Percentiles rank a stretch among this genome's conserved stretches.
Conservation (phyloP, 1,284 basidiomycete species). For the Cryptococcus sp. region DNA sequence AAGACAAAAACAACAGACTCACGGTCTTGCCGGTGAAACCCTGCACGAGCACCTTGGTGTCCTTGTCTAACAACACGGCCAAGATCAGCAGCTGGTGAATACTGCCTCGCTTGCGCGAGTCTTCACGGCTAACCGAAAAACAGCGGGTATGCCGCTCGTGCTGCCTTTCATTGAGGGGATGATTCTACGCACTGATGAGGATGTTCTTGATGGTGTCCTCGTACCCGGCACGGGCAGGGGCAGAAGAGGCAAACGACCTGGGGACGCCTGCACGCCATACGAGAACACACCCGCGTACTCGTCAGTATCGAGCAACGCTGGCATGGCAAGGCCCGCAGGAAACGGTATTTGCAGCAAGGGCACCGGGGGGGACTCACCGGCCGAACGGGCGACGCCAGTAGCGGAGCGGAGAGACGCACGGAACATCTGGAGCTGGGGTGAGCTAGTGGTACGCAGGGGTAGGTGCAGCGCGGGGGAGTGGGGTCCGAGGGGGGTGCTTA, state of each 20-base stretch:
- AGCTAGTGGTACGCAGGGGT: no score
- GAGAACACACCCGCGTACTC: not conserved
- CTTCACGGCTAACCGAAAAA: not conserved
- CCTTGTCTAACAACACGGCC: conserved; percentile 58
- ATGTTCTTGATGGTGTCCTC: conserved; percentile 89
- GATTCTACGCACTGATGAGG: conserved; percentile 58
- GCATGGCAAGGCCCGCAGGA: not conserved
- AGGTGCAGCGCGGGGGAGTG: no score
- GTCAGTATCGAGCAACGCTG: not conserved
- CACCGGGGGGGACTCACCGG: conserved; percentile 16
- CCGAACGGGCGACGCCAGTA: conserved; percentile 24
- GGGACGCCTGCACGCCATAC: conserved; percentile 16
- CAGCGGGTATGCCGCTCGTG: not conserved
- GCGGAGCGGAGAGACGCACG: conserved; percentile 27
- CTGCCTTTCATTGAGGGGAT: not conserved
- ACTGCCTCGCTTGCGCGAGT: not conserved
- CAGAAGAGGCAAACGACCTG: conserved; percentile 67
- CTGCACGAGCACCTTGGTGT: conserved; percentile 91
- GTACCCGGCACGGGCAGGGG: conserved; percentile 65
- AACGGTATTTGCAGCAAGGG: not conserved
- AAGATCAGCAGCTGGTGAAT: not conserved
- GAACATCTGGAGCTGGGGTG: conserved; percentile 10
- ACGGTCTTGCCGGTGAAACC: conserved; percentile 98
- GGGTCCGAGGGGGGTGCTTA: no score
- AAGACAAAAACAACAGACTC: conserved; percentile 39